A percentile compares a stretch with the other conserved stretches of the same genome.
Evolutionary conservation across 140 eudicot species (phyloP).

Genomic region (Ambrosia hybrid): DNA sequence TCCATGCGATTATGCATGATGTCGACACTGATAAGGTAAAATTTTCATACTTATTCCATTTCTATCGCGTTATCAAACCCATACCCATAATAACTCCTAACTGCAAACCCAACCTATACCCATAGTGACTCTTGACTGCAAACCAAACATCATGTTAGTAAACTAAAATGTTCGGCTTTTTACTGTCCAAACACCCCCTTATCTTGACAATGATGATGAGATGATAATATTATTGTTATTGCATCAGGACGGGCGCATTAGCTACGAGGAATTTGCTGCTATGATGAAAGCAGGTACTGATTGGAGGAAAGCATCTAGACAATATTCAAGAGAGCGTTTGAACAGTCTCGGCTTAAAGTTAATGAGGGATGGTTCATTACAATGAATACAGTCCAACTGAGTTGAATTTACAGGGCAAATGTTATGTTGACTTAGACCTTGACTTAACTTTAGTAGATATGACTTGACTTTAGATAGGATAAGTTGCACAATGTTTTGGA

Average conservation of each 20-base stretch:
- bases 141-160: not conserved
- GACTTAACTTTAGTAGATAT: not conserved
- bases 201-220: too few relatives aligned
- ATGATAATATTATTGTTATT: not conserved
- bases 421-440: not conserved
- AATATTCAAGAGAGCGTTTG: slow-evolving; percentile 67
- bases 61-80: not conserved
- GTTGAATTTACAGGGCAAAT: not conserved
- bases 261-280: slow-evolving; percentile 68
- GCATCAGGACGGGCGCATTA: slow-evolving; percentile 71
- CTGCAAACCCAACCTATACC: too few relatives aligned
- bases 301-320: slow-evolving; percentile 78
- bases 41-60: not conserved
- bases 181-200: too few relatives aligned
- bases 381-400: slow-evolving; percentile 25
- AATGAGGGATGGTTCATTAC: slow-evolving; percentile 57
- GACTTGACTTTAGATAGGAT: not conserved
- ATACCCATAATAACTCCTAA: too few relatives aligned
- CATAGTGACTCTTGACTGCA: too few relatives aligned
- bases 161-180: too few relatives aligned
- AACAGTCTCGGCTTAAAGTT: slow-evolving; percentile 60
- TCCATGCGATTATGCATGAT: slow-evolving; percentile 67
- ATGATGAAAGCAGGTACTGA: slow-evolving; percentile 89
- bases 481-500: too few relatives aligned
- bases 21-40: slow-evolving; percentile 86